Conservation (phyloP, 768 basidiomycete genomes). For the Amanita rubescens region DNA sequence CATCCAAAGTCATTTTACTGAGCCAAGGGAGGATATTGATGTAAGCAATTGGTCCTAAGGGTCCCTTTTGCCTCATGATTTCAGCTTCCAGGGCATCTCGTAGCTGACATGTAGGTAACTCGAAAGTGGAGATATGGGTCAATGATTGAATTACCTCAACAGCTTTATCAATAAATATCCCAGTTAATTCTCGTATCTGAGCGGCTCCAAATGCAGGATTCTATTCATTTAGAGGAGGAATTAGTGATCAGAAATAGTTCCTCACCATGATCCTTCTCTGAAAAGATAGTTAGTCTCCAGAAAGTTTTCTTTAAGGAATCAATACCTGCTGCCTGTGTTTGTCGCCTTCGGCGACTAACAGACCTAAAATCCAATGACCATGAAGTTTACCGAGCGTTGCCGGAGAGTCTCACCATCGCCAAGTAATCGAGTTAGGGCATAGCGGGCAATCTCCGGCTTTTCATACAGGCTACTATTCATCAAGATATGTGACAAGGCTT, state of each 20-base stretch:
- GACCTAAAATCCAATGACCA: slow-evolving; percentile 25
- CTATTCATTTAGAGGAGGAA: slow-evolving; percentile 18
- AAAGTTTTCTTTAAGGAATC: not conserved
- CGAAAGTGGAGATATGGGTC: no score
- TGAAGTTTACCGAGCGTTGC: not conserved
- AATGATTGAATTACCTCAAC: slow-evolving; percentile 27
- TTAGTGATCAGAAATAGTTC: not conserved
- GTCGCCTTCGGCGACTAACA: slow-evolving; percentile 43
- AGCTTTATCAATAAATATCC: slow-evolving; percentile 51
- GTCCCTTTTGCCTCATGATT: slow-evolving; percentile 20
- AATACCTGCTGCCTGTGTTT: slow-evolving; percentile 39
- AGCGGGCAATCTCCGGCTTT: slow-evolving; percentile 39
- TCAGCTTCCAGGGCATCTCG: slow-evolving; percentile 39
- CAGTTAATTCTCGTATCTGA: slow-evolving; percentile 50
- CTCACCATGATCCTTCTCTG: slow-evolving; percentile 39
- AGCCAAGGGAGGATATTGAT: slow-evolving; percentile 63
- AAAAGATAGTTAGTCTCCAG: not conserved
- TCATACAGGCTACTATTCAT: slow-evolving; percentile 47
- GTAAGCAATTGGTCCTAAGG: slow-evolving; percentile 10
- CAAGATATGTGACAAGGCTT: slow-evolving; percentile 59
- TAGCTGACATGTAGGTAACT: slow-evolving; percentile 26
- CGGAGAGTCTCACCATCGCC: slow-evolving; percentile 26
- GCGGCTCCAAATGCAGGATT: slow-evolving; percentile 61
- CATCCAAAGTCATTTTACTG: slow-evolving; percentile 62
- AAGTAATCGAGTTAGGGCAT: slow-evolving; percentile 32